A percentile compares a stretch with the other conserved stretches of the same genome.
phyloP scores from a whole-genome alignment of 192 early-diverging fungal species.

The Backusella parvicylindrica region DNA sequence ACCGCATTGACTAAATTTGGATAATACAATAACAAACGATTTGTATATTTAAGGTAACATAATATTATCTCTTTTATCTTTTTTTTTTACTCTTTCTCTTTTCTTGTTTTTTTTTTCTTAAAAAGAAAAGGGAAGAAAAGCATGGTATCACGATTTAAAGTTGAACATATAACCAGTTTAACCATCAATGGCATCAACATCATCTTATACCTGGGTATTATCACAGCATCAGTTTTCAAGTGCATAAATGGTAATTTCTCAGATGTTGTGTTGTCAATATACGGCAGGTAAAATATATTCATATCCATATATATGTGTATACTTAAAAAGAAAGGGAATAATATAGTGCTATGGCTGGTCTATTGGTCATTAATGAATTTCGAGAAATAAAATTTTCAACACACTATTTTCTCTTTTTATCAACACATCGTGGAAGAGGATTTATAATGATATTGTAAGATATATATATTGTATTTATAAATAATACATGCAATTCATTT shows the following conservation, averaged over 20 bases:
- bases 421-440: slow-evolving; percentile 55
- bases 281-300: slow-evolving; percentile 19
- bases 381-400: slow-evolving; percentile 38
- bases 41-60: background rate
- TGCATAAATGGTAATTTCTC: slow-evolving; percentile 22
- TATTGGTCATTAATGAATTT: slow-evolving; percentile 49
- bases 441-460: slow-evolving; percentile 51
- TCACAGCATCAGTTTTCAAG: slow-evolving; percentile 21
- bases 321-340: background rate
- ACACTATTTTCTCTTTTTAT: slow-evolving; percentile 49
- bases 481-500: background rate
- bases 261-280: slow-evolving; percentile 23
- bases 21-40: slow-evolving; percentile 11
- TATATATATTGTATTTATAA: background rate
- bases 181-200: slow-evolving; percentile 25
- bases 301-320: background rate
- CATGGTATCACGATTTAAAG: slow-evolving; percentile 27
- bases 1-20: background rate
- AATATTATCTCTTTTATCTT: background rate
- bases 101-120: background rate
- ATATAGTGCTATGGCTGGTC: slow-evolving; percentile 18
- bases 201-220: slow-evolving; percentile 18
- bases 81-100: background rate
- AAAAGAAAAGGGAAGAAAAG: background rate
- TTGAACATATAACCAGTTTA: slow-evolving; percentile 21